Evolutionary conservation across 768 basidiomycete genomes (phyloP).

Genomic region (Amanita jacksonii): DNA sequence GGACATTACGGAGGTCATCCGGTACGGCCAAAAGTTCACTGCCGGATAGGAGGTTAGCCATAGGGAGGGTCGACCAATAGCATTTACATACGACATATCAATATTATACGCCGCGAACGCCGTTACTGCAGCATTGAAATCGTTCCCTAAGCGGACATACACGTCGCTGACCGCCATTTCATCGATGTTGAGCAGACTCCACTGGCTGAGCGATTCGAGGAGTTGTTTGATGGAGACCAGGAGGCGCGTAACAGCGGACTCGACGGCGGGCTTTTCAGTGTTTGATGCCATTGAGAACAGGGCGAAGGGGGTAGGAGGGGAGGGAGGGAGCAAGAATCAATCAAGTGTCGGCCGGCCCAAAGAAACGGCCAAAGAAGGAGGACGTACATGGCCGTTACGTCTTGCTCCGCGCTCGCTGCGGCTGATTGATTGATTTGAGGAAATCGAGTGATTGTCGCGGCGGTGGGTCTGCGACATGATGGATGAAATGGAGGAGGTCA

Average conservation of each 20-base stretch:
- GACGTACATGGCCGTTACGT: constrained; percentile 6
- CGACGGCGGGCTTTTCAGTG: constrained; percentile 69
- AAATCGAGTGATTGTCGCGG: constrained; percentile 7
- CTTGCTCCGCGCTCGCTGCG: constrained; percentile 8
- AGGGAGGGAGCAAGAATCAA: constrained; percentile 6
- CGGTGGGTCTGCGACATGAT: constrained; percentile 7
- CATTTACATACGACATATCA: constrained; percentile 71
- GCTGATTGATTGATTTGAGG: background rate
- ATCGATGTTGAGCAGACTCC: constrained; percentile 64
- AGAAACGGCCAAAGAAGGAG: background rate
- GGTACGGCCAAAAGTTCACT: constrained; percentile 88
- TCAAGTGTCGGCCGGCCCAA: background rate
- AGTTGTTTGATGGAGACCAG: constrained; percentile 92
- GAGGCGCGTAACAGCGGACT: constrained; percentile 85
- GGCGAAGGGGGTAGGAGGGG: constrained; percentile 9
- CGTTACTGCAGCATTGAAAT: constrained; percentile 89
- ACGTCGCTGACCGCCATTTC: constrained; percentile 90
- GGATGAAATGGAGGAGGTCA: background rate
- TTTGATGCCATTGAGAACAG: constrained; percentile 5
- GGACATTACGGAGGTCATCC: constrained; percentile 76
- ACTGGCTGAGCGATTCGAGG: constrained; percentile 80
- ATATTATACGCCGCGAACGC: constrained; percentile 83
- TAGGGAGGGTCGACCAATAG: background rate
- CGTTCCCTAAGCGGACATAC: constrained; percentile 93
- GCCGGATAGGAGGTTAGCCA: constrained; percentile 10